A percentile compares a stretch with the other conserved stretches of the same genome.
Evolutionary conservation across 306 rosid genomes (phyloP).

Genomic region (Nissolia schottii): DNA sequence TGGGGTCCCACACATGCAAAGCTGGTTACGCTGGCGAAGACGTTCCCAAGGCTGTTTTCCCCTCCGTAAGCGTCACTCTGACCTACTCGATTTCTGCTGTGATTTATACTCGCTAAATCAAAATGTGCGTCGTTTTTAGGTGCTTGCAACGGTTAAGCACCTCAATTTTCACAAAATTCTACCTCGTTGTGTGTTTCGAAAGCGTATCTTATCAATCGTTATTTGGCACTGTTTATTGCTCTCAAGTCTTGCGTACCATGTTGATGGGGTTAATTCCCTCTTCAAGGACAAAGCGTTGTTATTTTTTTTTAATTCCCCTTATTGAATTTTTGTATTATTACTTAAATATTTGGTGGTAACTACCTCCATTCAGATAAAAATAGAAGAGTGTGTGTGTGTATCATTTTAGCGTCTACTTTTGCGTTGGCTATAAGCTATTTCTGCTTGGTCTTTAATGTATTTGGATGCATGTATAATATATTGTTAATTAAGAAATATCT

Average conservation of each 20-base stretch:
- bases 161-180: neutral
- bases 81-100: neutral
- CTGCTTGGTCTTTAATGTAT: neutral
- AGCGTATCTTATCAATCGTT: neutral
- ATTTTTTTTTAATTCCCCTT: no score
- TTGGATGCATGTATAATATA: neutral
- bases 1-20: conserved; percentile 82
- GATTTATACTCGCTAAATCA: neutral
- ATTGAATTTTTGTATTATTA: neutral
- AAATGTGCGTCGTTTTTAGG: neutral
- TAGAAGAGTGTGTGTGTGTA: no score
- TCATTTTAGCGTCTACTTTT: no score
- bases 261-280: neutral
- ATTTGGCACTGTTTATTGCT: neutral
- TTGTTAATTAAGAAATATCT: neutral
- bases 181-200: neutral
- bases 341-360: neutral
- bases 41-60: conserved; percentile 82
- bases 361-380: neutral
- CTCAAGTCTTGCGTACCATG: neutral
- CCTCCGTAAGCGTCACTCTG: conserved; percentile 43
- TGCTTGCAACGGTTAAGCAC: neutral
- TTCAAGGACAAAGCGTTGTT: no score
- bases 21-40: conserved; percentile 88
- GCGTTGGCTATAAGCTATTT: neutral